Conservation (phyloP, 129 eudicot species). For the Centrapalus pauciflorus region DNA sequence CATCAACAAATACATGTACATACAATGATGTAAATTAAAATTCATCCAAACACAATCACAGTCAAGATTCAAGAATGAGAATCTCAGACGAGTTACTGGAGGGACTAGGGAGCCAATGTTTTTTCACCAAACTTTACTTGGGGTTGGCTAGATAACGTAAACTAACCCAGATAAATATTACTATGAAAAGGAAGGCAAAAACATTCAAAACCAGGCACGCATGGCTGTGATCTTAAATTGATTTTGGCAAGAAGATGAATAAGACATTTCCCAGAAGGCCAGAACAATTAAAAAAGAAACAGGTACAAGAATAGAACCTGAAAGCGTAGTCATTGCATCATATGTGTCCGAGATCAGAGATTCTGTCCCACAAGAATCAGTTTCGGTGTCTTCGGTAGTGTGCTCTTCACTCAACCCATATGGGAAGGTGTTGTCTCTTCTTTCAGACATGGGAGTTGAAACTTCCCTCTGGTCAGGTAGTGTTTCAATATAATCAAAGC, state of each 20-base stretch:
- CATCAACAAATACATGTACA: no score
- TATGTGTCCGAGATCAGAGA: slow-evolving; percentile 66
- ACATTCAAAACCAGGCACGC: not conserved
- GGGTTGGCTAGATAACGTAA: no score
- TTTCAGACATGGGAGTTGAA: slow-evolving; percentile 37
- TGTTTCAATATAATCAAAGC: slow-evolving; percentile 24
- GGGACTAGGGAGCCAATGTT: no score
- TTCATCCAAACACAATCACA: no score
- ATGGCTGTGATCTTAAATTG: not conserved
- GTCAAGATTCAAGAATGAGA: no score
- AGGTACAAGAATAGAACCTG: slow-evolving; percentile 44
- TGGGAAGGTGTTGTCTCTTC: slow-evolving; percentile 20
- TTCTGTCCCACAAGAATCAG: slow-evolving; percentile 88
- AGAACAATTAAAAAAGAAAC: slow-evolving; percentile 18
- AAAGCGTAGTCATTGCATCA: slow-evolving; percentile 51
- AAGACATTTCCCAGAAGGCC: not conserved
- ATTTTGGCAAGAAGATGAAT: not conserved
- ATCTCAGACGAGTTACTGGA: no score
- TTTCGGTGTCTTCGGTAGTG: slow-evolving; percentile 87
- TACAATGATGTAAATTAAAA: no score
- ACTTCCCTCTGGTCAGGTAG: slow-evolving; percentile 31
- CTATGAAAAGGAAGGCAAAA: not conserved
- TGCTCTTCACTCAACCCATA: slow-evolving; percentile 44
- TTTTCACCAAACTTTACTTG: no score
- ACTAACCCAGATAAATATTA: no score